Conservation (phyloP, 2,329 filamentous ascomycete genomes). For the Helicocarpus griseus region DNA sequence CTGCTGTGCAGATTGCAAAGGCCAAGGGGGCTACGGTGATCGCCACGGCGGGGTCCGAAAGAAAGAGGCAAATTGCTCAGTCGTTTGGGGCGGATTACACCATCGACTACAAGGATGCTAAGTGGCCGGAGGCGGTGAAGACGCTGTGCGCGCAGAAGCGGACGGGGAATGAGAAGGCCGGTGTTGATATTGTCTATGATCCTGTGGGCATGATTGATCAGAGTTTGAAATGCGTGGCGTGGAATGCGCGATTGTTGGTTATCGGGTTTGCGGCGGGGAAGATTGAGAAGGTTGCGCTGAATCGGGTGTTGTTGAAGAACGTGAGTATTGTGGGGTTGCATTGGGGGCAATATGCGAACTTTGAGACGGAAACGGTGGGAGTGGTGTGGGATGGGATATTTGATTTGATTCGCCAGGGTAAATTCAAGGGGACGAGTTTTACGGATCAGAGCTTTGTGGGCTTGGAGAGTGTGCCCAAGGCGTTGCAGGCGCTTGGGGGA, state of each 20-base stretch:
- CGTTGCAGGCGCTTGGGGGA: constrained; percentile 65
- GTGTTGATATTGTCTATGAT: constrained; percentile 92
- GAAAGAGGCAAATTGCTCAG: constrained; percentile 70
- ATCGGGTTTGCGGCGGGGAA: constrained; percentile 79
- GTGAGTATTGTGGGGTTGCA: constrained; percentile 81
- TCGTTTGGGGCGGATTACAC: constrained; percentile 77
- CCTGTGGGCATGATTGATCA: constrained; percentile 83
- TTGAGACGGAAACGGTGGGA: constrained; percentile 61
- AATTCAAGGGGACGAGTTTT: constrained; percentile 74
- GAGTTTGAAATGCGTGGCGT: constrained; percentile 83
- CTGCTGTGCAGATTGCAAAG: constrained; percentile 89
- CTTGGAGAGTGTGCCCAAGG: constrained; percentile 66
- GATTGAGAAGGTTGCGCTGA: constrained; percentile 88
- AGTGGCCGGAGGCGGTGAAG: constrained; percentile 61
- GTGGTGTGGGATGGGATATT: constrained; percentile 77
- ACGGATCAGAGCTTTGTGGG: constrained; percentile 74
- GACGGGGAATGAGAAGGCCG: constrained; percentile 55
- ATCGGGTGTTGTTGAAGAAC: constrained; percentile 88
- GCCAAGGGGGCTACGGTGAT: constrained; percentile 87
- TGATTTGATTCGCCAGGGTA: constrained; percentile 63
- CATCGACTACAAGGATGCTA: constrained; percentile 67
- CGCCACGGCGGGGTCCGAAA: constrained; percentile 71
- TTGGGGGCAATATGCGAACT: constrained; percentile 74
- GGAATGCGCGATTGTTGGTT: constrained; percentile 81
- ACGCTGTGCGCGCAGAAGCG: constrained; percentile 44